A percentile compares a stretch with the other conserved stretches of the same genome.
Conservation (phyloP, 2,329 filamentous ascomycete species). For the Aspergillus versicolor region DNA sequence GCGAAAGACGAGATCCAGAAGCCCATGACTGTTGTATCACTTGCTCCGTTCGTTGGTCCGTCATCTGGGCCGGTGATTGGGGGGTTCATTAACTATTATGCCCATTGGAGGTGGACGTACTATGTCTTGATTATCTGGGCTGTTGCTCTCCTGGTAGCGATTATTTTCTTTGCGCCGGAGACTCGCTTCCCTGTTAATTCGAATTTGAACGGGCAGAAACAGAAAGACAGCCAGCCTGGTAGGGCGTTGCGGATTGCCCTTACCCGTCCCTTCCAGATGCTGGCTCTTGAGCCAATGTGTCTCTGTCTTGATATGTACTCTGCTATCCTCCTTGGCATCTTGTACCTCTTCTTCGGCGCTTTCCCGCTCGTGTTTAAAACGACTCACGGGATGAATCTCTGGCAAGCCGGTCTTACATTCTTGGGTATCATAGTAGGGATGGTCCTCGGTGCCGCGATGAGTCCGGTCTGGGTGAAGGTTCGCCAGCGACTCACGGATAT, state of each 20-base stretch:
- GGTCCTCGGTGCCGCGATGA: background rate
- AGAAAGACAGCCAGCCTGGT: background rate
- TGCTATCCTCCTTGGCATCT: slow-evolving; percentile 57
- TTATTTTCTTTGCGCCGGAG: background rate
- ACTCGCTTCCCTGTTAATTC: background rate
- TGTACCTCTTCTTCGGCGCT: slow-evolving; percentile 50
- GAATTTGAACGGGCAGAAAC: no score
- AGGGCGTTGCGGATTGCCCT: slow-evolving; percentile 30
- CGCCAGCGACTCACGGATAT: background rate
- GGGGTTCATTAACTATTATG: slow-evolving; percentile 15
- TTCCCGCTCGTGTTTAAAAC: slow-evolving; percentile 27
- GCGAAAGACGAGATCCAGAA: slow-evolving; percentile 10
- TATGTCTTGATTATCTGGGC: slow-evolving; percentile 80
- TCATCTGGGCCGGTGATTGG: slow-evolving; percentile 14
- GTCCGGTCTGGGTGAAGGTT: background rate
- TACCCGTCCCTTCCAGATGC: slow-evolving; percentile 70
- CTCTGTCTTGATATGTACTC: slow-evolving; percentile 74
- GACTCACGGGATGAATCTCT: slow-evolving; percentile 36
- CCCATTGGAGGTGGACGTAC: slow-evolving; percentile 68
- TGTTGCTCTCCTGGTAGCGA: slow-evolving; percentile 24
- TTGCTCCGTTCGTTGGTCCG: slow-evolving; percentile 16
- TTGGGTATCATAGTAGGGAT: slow-evolving; percentile 20
- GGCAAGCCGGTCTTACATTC: slow-evolving; percentile 25
- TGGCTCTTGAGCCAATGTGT: slow-evolving; percentile 79
- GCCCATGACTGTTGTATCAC: slow-evolving; percentile 16